Percentiles rank a stretch among this genome's conserved stretches.
phyloP scores from a whole-genome alignment of 768 basidiomycete genomes.

The Pisolithus tinctorius region DNA sequence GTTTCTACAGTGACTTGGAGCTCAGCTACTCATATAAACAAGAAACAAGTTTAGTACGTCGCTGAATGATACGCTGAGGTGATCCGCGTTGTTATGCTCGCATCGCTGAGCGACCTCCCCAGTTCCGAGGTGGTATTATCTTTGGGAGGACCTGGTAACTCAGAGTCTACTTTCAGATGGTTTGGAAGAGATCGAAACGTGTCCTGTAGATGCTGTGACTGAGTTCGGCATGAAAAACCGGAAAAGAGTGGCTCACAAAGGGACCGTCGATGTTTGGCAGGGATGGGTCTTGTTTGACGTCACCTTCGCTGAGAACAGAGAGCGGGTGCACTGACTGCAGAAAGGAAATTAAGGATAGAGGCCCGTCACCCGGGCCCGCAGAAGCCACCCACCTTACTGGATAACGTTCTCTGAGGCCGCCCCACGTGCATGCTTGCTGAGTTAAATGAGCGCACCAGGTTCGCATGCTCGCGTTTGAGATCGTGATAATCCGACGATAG shows the following conservation, averaged over 20 bases:
- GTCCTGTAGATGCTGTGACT: conserved; percentile 6
- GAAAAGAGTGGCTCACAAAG: not conserved
- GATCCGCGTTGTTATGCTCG: not conserved
- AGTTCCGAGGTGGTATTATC: not conserved
- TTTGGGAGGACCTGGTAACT: not conserved
- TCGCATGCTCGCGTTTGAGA: conserved; percentile 16
- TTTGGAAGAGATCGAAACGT: conserved; percentile 9
- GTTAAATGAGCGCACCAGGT: conserved; percentile 8
- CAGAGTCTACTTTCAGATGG: conserved; percentile 3
- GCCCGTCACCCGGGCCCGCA: not conserved
- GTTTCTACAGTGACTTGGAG: too few species aligned
- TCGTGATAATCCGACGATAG: conserved; percentile 12
- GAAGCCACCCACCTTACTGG: conserved; percentile 8
- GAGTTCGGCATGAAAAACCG: not conserved
- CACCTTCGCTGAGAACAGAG: conserved; percentile 5
- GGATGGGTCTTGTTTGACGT: not conserved
- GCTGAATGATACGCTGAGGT: not conserved
- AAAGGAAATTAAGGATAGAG: not conserved
- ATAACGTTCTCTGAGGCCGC: not conserved
- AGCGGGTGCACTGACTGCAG: conserved; percentile 4
- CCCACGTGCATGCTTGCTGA: not conserved
- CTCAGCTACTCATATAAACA: too few species aligned
- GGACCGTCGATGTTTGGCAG: not conserved
- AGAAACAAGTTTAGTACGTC: not conserved
- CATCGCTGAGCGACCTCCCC: not conserved